A percentile compares a stretch with the other conserved stretches of the same genome.
Conservation (phyloP, 495 filamentous ascomycete species). For the Xylaria scruposa region DNA sequence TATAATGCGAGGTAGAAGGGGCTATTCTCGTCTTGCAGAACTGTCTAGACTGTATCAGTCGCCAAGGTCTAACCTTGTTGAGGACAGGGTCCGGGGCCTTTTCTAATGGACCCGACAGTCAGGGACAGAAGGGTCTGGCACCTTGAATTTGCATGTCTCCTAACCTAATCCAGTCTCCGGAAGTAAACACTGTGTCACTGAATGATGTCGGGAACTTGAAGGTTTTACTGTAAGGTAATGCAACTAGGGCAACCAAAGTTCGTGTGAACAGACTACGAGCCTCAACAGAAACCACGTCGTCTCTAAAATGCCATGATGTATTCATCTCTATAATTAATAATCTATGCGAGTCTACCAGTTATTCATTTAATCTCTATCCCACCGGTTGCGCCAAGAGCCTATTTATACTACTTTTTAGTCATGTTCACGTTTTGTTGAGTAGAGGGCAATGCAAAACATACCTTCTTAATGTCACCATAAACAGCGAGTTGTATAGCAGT, state of each 20-base stretch:
- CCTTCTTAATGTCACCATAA: conserved; percentile 75
- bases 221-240: background rate
- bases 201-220: background rate
- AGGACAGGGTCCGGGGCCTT: background rate
- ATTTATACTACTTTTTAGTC: conserved; percentile 21
- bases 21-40: too few species aligned
- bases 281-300: background rate
- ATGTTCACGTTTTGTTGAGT: background rate
- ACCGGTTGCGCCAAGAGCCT: conserved; percentile 40
- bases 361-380: conserved; percentile 20
- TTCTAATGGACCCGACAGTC: background rate
- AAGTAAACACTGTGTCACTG: background rate
- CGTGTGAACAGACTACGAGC: background rate
- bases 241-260: background rate
- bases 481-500: conserved; percentile 87
- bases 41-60: too few species aligned
- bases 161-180: background rate
- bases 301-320: background rate
- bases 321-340: background rate
- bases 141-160: background rate
- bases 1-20: too few species aligned
- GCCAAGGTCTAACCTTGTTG: too few species aligned
- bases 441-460: conserved; percentile 23
- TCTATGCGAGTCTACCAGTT: background rate
- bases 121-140: background rate